These are phyloP conservation scores for Cicer judaicum DNA, from an alignment of 306 rosid genomes.

Conservation along the genomic window DNA sequence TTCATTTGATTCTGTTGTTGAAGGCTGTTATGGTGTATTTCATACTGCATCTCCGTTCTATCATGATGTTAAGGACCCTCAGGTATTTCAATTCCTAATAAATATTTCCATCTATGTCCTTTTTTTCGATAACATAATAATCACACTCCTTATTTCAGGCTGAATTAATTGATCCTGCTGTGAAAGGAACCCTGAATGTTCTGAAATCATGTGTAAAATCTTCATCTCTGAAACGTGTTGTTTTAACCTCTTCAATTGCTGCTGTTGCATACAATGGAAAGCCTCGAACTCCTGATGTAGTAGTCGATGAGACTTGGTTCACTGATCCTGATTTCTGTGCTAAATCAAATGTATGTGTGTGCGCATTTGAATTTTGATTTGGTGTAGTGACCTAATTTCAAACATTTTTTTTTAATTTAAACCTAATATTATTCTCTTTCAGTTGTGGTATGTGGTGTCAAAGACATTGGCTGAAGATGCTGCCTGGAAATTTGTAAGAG, in stretches of 20 bases:
- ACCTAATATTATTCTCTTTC: background rate
- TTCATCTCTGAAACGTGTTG: conserved; percentile 41
- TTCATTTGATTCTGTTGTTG: conserved; percentile 53
- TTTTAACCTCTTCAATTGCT: conserved; percentile 45
- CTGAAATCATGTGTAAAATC: conserved; percentile 43
- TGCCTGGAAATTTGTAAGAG: conserved; percentile 72
- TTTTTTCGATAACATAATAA: background rate
- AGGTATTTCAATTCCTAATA: conserved; percentile 47
- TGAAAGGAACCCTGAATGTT: conserved; percentile 50
- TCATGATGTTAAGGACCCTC: conserved; percentile 48
- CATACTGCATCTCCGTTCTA: conserved; percentile 63
- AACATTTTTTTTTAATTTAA: no score
- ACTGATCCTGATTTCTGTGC: conserved; percentile 41
- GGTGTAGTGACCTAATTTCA: no score
- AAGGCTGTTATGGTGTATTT: conserved; percentile 62
- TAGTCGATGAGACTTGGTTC: conserved; percentile 53
- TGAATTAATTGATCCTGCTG: conserved; percentile 45
- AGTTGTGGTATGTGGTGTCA: conserved; percentile 82
- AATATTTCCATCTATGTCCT: background rate
- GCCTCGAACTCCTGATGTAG: conserved; percentile 43
- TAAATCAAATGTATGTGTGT: conserved; percentile 35
- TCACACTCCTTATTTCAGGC: conserved; percentile 6
- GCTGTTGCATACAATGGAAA: conserved; percentile 40
- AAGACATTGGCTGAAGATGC: conserved; percentile 88
- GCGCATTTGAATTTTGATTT: no score